A percentile compares a stretch with the other conserved stretches of the same genome.
Conservation (phyloP, 2,329 filamentous ascomycete species). For the Chaetoscypha palmicola region DNA sequence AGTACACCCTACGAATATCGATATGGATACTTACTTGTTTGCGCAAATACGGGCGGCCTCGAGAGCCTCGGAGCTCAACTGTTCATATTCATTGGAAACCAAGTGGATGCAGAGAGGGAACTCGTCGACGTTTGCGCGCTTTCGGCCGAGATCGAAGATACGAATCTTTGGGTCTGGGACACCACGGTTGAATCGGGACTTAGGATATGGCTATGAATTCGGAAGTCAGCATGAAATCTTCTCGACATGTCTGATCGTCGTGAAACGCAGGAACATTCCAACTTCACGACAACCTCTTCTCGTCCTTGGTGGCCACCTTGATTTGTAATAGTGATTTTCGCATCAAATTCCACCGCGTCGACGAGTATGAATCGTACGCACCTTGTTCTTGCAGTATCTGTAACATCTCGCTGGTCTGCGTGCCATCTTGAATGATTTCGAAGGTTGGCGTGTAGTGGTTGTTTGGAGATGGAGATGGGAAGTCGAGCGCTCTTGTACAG, state of each 20-base stretch:
- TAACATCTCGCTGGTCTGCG: slow-evolving; percentile 99
- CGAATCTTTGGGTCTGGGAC: slow-evolving; percentile 60
- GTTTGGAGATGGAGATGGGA: slow-evolving; percentile 19
- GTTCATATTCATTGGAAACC: slow-evolving; percentile 99
- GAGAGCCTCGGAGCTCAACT: slow-evolving; percentile 98
- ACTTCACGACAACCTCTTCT: not conserved
- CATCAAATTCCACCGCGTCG: slow-evolving; percentile 2
- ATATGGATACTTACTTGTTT: slow-evolving; percentile 69
- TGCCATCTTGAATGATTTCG: slow-evolving; percentile 83
- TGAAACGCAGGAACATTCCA: slow-evolving; percentile 5
- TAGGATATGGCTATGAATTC: slow-evolving; percentile 75
- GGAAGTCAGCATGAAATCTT: slow-evolving; percentile 15
- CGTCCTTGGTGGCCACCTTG: not conserved
- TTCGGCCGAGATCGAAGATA: slow-evolving; percentile 98
- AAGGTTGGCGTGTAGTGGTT: slow-evolving; percentile 41
- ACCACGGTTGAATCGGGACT: slow-evolving; percentile 99
- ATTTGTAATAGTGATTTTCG: slow-evolving; percentile 6
- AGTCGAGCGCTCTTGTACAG: slow-evolving; percentile 5
- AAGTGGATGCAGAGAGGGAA: slow-evolving; percentile 99
- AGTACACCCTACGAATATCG: slow-evolving; percentile 2
- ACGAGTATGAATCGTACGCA: slow-evolving; percentile 41
- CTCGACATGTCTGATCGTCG: not conserved
- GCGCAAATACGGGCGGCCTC: slow-evolving; percentile 99
- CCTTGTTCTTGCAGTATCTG: slow-evolving; percentile 99
- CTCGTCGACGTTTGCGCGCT: slow-evolving; percentile 97